These are phyloP conservation scores for Tremellales sp. DNA, from an alignment of 1,284 basidiomycete species.

Conservation along the genomic window DNA sequence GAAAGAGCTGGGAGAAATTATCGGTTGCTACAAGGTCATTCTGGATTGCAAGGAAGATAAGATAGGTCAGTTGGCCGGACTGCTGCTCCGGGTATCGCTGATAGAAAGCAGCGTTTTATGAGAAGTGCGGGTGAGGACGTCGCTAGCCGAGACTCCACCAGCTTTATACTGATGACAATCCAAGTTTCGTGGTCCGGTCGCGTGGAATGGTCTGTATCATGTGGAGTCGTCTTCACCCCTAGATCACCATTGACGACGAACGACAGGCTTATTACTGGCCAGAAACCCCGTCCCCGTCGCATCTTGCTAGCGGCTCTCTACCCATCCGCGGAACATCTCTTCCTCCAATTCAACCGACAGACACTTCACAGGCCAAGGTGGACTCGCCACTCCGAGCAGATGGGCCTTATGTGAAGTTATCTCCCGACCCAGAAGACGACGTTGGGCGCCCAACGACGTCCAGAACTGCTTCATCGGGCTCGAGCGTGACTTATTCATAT, in stretches of 20 bases:
- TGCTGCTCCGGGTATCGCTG: not conserved
- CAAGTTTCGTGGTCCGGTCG: conserved; percentile 21
- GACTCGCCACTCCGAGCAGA: not conserved
- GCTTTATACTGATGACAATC: conserved; percentile 12
- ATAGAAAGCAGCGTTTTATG: conserved; percentile 72
- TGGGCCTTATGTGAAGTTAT: not conserved
- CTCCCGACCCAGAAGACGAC: not conserved
- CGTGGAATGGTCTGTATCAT: conserved; percentile 25
- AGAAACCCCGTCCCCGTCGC: conserved; percentile 1
- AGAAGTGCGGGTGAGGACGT: conserved; percentile 71
- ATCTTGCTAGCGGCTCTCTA: too few relatives aligned
- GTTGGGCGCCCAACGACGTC: conserved; percentile 4
- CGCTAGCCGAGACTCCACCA: not conserved
- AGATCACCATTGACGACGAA: conserved; percentile 2
- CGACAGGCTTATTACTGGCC: conserved; percentile 27
- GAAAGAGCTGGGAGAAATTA: conserved; percentile 67
- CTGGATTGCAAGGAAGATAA: conserved; percentile 88
- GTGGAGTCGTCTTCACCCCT: too few relatives aligned
- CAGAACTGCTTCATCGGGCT: conserved; percentile 2
- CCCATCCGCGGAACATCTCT: not conserved
- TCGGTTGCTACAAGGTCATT: conserved; percentile 91
- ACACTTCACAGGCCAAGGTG: not conserved
- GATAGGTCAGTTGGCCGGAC: conserved; percentile 62
- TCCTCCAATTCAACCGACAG: not conserved
- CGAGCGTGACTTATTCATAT: conserved; percentile 4